Conservation (phyloP, 805 yeast species). For the Kodamaea neixiangensis region DNA sequence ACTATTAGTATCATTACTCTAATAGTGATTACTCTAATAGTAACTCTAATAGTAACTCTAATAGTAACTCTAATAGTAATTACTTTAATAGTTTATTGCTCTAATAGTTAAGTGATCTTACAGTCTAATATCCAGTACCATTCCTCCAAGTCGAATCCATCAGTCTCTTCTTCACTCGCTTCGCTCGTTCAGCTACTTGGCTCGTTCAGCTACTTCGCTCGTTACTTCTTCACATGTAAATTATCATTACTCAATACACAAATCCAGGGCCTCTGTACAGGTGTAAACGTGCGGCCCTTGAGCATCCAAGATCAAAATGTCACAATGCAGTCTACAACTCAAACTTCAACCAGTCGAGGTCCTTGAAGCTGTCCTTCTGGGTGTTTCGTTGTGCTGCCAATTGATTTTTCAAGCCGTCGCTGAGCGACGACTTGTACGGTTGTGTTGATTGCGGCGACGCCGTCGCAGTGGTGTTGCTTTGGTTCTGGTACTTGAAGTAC, state of each 20-base stretch:
- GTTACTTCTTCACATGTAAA: not conserved
- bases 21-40: too few species aligned
- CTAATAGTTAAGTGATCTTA: too few species aligned
- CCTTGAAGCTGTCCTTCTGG: constrained; percentile 20
- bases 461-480: constrained; percentile 12
- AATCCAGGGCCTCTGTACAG: not conserved
- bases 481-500: constrained; percentile 14
- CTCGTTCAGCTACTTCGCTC: too few species aligned
- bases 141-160: too few species aligned
- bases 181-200: not conserved
- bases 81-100: too few species aligned
- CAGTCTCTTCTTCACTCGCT: not conserved
- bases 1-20: too few species aligned
- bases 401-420: constrained; percentile 12
- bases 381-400: constrained; percentile 7
- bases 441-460: constrained; percentile 5
- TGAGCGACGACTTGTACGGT: constrained; percentile 10
- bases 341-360: constrained; percentile 36
- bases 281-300: not conserved
- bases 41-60: too few species aligned
- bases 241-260: not conserved
- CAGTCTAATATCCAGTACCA: too few species aligned
- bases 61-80: too few species aligned
- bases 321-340: constrained; percentile 18
- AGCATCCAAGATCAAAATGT: not conserved